Base-by-base conservation (phyloP, 2,329 filamentous ascomycete genomes). In the Sporothrix globosa region DNA sequence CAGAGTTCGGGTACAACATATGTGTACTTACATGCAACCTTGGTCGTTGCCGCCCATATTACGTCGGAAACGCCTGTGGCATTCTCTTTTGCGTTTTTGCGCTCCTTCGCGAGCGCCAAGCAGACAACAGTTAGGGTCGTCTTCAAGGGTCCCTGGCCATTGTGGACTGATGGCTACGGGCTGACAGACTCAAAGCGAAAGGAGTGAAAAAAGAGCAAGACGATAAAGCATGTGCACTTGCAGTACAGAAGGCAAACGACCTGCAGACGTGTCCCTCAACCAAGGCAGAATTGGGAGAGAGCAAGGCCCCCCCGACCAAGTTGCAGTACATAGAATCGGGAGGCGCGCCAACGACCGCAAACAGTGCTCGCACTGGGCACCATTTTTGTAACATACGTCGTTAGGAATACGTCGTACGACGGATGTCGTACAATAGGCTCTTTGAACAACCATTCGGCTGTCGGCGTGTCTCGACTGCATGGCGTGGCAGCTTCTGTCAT, bases 61-160 rank as follows among this genome's bases (percentile, higher is more conserved):
- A 34, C 10, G 34, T 19, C 53, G 53, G 27, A 56, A 34, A 34
- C 34, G 5, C 50, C 27, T 53, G 50, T 53, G 50, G 50, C 50
- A 24, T 56, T 24, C 53, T 56, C 53, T 34, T 34, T 34, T 34
- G 7, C 5, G 34, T 34, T 34, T 34, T 34, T 34, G 34, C 9
- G 34, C 56, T 41, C 56, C 41, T 60, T 60, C 19, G 30, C n/a
- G 56, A 39, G 56, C 56, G 56, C 56, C 56, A 60, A 60, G 56
- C 21, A 3, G 34, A 30, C 11, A 21, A 4, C 14, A 19, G 7
- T 24, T 17, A 11, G 30, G 30, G 39, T 60, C 41, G 56, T 41
- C 9, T 19, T 9, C 10, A 48, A 19, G 44, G 30, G 4, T 17
- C 30, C 30, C 56, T 34, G 39, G 30, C 24, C 34, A 7, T 9